phyloP scores from a whole-genome alignment of 163 green algal species.

The Scenedesmus sp. region DNA sequence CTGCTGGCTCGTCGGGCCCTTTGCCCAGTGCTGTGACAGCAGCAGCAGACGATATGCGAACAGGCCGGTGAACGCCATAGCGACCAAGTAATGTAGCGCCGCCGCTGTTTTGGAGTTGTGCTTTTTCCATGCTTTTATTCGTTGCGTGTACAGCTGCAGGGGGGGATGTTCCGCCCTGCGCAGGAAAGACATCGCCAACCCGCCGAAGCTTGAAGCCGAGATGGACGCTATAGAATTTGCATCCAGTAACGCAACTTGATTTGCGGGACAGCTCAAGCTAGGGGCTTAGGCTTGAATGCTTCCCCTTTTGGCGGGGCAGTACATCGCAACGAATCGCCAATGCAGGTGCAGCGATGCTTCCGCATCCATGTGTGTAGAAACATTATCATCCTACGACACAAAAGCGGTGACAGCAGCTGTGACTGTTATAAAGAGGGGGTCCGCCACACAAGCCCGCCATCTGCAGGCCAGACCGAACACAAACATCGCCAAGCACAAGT shows the following conservation, averaged over 20 bases:
- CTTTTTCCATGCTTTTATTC: slow-evolving; percentile 2
- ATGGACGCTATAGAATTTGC: no score
- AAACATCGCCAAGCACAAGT: neutral
- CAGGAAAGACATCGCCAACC: neutral
- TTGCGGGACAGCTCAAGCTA: no score
- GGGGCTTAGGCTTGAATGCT: no score
- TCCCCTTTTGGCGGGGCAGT: neutral
- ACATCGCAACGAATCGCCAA: neutral
- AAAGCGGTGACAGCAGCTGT: neutral
- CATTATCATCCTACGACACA: neutral
- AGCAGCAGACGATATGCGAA: slow-evolving; percentile 35
- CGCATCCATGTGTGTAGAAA: neutral
- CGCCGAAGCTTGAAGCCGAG: neutral
- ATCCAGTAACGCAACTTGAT: no score
- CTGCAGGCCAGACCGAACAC: neutral
- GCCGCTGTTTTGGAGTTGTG: neutral
- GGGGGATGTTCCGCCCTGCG: neutral
- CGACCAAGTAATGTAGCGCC: neutral
- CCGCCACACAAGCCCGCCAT: neutral
- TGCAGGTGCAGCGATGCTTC: neutral
- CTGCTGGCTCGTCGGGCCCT: neutral
- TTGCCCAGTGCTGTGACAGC: slow-evolving; percentile 22
- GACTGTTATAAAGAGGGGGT: neutral
- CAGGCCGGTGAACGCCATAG: neutral
- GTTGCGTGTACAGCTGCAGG: neutral